phyloP scores from a whole-genome alignment of 2,329 filamentous ascomycete genomes.

The Penicillium polonicum region DNA sequence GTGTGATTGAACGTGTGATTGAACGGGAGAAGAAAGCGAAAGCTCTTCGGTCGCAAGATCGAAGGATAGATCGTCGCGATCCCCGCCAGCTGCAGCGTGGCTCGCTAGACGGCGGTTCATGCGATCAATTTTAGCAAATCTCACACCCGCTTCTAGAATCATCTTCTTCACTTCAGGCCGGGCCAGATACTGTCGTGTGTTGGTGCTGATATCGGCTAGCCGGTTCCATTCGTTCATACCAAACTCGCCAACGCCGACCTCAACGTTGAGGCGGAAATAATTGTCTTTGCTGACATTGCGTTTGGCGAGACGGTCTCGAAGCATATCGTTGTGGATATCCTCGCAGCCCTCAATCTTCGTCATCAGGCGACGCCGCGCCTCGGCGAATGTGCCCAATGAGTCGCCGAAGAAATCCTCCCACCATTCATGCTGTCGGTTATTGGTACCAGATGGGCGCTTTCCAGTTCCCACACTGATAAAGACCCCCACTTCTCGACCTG shows the following conservation, averaged over 20 bases:
- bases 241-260: conserved; percentile 93
- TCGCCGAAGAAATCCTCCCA: conserved; percentile 80
- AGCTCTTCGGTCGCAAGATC: conserved; percentile 32
- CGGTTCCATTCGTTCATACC: conserved; percentile 98
- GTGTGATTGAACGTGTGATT: conserved; percentile 30
- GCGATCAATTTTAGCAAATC: conserved; percentile 78
- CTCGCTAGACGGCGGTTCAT: conserved; percentile 68
- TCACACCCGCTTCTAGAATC: conserved; percentile 72
- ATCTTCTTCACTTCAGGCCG: conserved; percentile 72
- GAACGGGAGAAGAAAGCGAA: conserved; percentile 19
- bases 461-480: conserved; percentile 95
- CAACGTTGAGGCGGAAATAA: conserved; percentile 95
- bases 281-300: conserved; percentile 81
- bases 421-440: conserved; percentile 71
- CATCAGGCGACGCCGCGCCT: conserved; percentile 80
- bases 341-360: conserved; percentile 95
- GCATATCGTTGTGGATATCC: conserved; percentile 82
- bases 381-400: conserved; percentile 80
- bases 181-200: conserved; percentile 78
- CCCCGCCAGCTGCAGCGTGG: conserved; percentile 38
- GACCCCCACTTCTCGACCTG: conserved; percentile 84
- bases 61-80: conserved; percentile 28
- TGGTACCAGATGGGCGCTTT: conserved; percentile 71
- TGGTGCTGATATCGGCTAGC: conserved; percentile 90
- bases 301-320: conserved; percentile 71